Percentiles rank a stretch among this genome's conserved stretches.
Conservation (phyloP, 1,139 yeast genomes). For the Suhomyces anneliseae region DNA sequence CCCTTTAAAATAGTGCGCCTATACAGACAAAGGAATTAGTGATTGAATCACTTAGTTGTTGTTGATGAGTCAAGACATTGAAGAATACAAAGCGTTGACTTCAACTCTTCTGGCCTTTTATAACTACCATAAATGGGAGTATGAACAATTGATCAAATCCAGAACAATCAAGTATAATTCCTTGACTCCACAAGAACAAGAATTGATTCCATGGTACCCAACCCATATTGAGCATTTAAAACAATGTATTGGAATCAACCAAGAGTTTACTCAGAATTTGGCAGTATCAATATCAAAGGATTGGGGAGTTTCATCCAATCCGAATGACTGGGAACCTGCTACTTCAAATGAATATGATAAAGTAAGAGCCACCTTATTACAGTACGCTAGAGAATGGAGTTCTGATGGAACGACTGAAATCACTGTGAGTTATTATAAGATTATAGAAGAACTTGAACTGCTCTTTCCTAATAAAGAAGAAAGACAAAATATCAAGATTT, state of each 20-base stretch:
- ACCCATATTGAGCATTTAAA: constrained; percentile 45
- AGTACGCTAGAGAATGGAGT: constrained; percentile 77
- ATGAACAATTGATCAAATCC: constrained; percentile 37
- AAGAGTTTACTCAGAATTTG: constrained; percentile 45
- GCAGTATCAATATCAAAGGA: constrained; percentile 48
- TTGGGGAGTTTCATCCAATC: constrained; percentile 53
- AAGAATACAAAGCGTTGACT: constrained; percentile 41
- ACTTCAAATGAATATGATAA: constrained; percentile 54
- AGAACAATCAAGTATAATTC: constrained; percentile 29
- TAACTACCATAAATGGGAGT: constrained; percentile 36
- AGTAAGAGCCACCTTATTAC: constrained; percentile 61
- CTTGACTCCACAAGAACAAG: constrained; percentile 41
- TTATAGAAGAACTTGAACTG: constrained; percentile 45
- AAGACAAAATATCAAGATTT: constrained; percentile 45
- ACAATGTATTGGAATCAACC: constrained; percentile 51
- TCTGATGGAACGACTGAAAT: constrained; percentile 60
- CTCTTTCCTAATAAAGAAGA: constrained; percentile 41
- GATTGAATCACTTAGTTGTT: no score
- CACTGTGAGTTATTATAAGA: constrained; percentile 40
- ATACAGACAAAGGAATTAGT: no score
- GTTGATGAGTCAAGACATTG: constrained; percentile 23
- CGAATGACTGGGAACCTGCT: constrained; percentile 48
- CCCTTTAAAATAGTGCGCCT: not conserved
- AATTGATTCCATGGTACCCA: constrained; percentile 53
- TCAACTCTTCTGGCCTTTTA: constrained; percentile 40